Base-by-base conservation (phyloP, 345 rosid species). In the Garcia nutans region DNA sequence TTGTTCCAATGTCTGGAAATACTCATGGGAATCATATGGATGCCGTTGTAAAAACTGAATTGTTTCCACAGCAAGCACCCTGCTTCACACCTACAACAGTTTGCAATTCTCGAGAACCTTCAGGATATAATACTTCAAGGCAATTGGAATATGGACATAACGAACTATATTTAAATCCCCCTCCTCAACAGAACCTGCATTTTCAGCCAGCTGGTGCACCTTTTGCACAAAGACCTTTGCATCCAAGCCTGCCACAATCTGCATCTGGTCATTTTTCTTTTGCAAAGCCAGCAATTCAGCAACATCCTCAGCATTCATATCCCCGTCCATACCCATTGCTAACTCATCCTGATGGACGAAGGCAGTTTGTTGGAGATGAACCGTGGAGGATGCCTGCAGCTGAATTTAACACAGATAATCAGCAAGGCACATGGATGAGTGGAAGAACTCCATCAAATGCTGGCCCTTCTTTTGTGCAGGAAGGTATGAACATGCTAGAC, bases 71-170 rank as follows among this genome's bases (percentile, higher is more conserved):
- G 84, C 97, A 87, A 72, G 82, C 96, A 52, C 72, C 90, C 68
- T 85, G 85, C 79, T 91, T 91, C 81, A 78, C 83, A 52, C 87
- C 92, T 26, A 76, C 86, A 19, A 80, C 85, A 56, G 78, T 77
- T 31, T 84, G 90, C 78, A 84, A 76, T 81, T 83, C 94, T 77
- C 83, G 88, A 70, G 97, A 91, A 63, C 79, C 93, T 84, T 74
- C 93, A 60, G 92, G 91, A 74, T 91, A 80, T 84, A 86, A 81
- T 84, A 68, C 92, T 70, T 80, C 93, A 22, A 89, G 94, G 83
- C 90, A 82, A 66, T 76, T 85, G 72, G 97, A 94, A 65, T 91
- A 84, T 84, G 91, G 92, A 64, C 91, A 80, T 56, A 82, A 78
- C 75, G 96, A 89, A 71, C 61, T 83, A 60, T 87, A 75, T 73